Evolutionary conservation across 179 eudicot genomes (phyloP).

Genomic region (Sideroxylon spinosum): DNA sequence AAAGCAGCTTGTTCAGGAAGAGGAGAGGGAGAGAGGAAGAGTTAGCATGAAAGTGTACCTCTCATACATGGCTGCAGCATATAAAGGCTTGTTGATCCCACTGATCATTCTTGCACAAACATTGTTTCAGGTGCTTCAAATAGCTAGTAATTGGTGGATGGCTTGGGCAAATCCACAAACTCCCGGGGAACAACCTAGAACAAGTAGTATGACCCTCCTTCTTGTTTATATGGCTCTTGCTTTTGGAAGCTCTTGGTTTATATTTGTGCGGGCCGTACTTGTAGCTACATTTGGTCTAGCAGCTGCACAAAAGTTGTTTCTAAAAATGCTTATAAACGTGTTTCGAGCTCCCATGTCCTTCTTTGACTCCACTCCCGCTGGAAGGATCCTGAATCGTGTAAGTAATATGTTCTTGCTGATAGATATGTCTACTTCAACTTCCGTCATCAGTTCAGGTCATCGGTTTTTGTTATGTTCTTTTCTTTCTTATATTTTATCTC

Average conservation of each 20-base stretch:
- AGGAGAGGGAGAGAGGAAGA: conserved; percentile 90
- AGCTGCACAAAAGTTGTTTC: conserved; percentile 86
- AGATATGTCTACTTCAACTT: conserved; percentile 5
- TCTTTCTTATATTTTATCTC: background rate
- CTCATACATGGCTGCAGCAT: conserved; percentile 95
- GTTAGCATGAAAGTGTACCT: conserved; percentile 92
- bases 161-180: conserved; percentile 99
- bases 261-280: conserved; percentile 87
- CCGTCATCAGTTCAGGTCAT: background rate
- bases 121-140: conserved; percentile 86
- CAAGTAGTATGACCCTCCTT: conserved; percentile 71
- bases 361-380: conserved; percentile 98
- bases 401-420: conserved; percentile 22
- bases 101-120: conserved; percentile 81
- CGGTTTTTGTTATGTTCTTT: background rate
- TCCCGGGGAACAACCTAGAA: conserved; percentile 66
- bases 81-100: conserved; percentile 83
- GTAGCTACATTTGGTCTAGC: conserved; percentile 94
- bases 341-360: conserved; percentile 99
- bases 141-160: conserved; percentile 99
- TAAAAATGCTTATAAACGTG: conserved; percentile 72
- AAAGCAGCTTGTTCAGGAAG: conserved; percentile 97
- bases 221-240: conserved; percentile 97
- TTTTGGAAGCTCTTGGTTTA: conserved; percentile 94
- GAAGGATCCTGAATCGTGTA: conserved; percentile 94